Percentiles rank a stretch among this genome's conserved stretches.
Conservation (phyloP, 2,329 filamentous ascomycete genomes). For the Chalaropsis thielavioides region DNA sequence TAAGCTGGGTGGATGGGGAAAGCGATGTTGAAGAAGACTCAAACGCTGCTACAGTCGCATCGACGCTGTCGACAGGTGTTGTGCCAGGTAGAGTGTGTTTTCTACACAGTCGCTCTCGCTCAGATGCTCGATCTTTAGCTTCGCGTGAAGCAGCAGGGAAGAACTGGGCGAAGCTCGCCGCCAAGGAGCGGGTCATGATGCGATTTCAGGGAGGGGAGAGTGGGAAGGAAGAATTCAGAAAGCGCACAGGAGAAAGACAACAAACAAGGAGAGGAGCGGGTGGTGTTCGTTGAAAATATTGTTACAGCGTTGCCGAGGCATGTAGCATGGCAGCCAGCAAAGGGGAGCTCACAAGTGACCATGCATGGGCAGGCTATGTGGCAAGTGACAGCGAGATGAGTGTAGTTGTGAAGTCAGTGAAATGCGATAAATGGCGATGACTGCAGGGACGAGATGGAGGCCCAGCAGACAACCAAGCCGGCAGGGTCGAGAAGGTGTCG, state of each 20-base stretch:
- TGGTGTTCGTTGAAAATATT: not conserved
- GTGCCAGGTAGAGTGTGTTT: constrained; percentile 7
- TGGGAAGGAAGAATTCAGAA: not conserved
- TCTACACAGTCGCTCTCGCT: constrained; percentile 38
- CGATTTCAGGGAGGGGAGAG: constrained; percentile 20
- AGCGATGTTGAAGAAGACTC: not conserved
- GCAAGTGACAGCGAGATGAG: not conserved
- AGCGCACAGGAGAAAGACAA: not conserved
- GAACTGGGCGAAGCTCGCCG: constrained; percentile 73
- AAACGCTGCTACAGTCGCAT: not conserved
- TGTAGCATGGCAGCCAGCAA: constrained; percentile 12
- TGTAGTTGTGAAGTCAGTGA: not conserved
- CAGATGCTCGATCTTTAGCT: constrained; percentile 42
- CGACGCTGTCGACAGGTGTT: not conserved
- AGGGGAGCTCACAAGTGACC: constrained; percentile 7
- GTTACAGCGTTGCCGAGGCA: constrained; percentile 7
- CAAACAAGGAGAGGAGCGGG: not conserved
- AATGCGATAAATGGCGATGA: not conserved
- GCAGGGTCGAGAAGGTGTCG: not conserved
- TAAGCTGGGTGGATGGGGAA: not conserved
- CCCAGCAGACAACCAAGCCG: not conserved
- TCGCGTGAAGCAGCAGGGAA: constrained; percentile 65
- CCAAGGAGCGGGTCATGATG: constrained; percentile 64
- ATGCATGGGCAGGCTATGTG: constrained; percentile 8
- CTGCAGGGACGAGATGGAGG: not conserved